phyloP scores from a whole-genome alignment of 2,329 filamentous ascomycete genomes.

The Aspergillus terreus region DNA sequence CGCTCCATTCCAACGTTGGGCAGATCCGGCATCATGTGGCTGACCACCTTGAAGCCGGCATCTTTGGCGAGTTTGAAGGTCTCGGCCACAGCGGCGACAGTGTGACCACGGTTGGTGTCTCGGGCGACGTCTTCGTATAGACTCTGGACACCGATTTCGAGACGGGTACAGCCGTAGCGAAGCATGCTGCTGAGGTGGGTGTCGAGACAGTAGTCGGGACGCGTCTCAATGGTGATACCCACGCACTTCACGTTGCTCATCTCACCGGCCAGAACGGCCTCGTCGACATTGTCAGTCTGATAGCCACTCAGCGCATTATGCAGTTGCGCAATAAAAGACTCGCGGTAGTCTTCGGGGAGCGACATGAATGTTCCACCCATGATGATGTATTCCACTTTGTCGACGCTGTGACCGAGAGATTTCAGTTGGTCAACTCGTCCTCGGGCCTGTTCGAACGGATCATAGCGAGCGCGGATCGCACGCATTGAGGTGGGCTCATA shows the following conservation, averaged over 20 bases:
- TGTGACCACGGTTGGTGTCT: conserved; percentile 95
- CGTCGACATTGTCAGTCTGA: conserved; percentile 88
- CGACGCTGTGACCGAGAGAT: conserved; percentile 89
- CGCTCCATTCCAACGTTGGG: conserved; percentile 98
- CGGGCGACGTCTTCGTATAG: conserved; percentile 97
- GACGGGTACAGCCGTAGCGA: conserved; percentile 90
- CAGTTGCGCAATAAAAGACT: conserved; percentile 90
- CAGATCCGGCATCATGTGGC: conserved; percentile 99
- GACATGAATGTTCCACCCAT: conserved; percentile 99
- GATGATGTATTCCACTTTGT: conserved; percentile 99
- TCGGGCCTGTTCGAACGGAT: conserved; percentile 94
- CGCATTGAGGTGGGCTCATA: conserved; percentile 99
- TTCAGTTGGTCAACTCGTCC: conserved; percentile 96
- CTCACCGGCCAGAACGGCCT: conserved; percentile 88
- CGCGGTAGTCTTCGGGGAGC: conserved; percentile 78
- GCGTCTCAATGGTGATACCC: conserved; percentile 95
- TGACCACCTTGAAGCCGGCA: conserved; percentile 97
- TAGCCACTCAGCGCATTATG: conserved; percentile 97
- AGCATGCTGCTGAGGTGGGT: conserved; percentile 96
- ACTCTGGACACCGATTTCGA: conserved; percentile 94
- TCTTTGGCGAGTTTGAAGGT: conserved; percentile 98
- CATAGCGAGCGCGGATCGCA: conserved; percentile 92
- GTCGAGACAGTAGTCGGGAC: conserved; percentile 93
- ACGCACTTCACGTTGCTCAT: conserved; percentile 98
- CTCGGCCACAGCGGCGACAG: conserved; percentile 89